Percentiles rank a stretch among this genome's conserved stretches.
Conservation (phyloP, 306 rosid species). For the Casuarina glauca region DNA sequence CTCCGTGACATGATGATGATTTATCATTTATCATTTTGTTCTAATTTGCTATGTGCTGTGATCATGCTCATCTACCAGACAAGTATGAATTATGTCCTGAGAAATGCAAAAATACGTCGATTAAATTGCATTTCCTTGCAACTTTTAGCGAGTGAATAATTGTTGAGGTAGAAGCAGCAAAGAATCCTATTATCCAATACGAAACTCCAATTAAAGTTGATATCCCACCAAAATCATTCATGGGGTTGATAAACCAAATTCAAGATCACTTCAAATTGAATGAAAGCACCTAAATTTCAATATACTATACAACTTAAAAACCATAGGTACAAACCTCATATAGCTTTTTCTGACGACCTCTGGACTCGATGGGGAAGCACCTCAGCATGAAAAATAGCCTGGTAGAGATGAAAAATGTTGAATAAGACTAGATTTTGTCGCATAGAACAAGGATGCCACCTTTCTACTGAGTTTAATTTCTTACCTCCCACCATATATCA, state of each 20-base stretch:
- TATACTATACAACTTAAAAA: not conserved
- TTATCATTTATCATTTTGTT: not conserved
- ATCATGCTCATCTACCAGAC: not conserved
- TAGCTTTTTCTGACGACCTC: conserved; percentile 78
- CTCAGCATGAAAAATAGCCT: conserved; percentile 73
- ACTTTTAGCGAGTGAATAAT: not conserved
- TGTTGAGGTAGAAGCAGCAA: not conserved
- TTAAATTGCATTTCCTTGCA: not conserved
- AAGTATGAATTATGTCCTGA: not conserved
- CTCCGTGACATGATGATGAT: not conserved
- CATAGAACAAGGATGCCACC: not conserved
- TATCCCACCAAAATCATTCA: not conserved
- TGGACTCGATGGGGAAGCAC: conserved; percentile 76
- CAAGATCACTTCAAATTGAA: not conserved
- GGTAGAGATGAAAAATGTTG: conserved; percentile 3
- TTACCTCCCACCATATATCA: conserved; percentile 89
- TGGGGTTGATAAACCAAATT: not conserved
- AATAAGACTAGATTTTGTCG: conserved; percentile 7
- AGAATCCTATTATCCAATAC: too few species aligned
- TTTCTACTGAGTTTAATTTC: not conserved
- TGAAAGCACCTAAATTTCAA: conserved; percentile 14
- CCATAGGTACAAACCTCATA: conserved; percentile 56
- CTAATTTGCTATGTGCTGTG: not conserved
- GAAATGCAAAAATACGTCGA: not conserved
- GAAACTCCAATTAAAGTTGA: not conserved